Conservation (phyloP, 2,329 filamentous ascomycete genomes). For the Xylariaceae sp. region DNA sequence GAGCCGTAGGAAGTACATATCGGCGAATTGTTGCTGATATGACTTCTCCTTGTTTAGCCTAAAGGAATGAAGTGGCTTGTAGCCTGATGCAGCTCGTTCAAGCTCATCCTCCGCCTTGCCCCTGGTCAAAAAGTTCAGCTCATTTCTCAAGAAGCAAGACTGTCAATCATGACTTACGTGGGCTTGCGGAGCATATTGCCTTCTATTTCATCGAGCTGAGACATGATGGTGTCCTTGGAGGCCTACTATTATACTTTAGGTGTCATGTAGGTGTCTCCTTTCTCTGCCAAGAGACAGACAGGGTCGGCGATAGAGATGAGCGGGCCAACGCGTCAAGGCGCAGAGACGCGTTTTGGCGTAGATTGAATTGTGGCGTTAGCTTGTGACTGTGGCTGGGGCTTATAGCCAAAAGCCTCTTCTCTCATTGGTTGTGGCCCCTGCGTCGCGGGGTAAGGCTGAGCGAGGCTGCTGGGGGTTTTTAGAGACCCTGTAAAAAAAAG, state of each 20-base stretch:
- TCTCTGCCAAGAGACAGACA: slow-evolving; percentile 1
- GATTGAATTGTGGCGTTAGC: slow-evolving; percentile 39
- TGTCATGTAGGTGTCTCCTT: slow-evolving; percentile 2
- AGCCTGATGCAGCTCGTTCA: slow-evolving; percentile 63
- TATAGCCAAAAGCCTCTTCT: not conserved
- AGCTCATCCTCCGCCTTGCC: slow-evolving; percentile 49
- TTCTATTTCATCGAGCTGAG: slow-evolving; percentile 51
- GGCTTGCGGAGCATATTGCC: slow-evolving; percentile 56
- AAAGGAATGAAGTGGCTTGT: slow-evolving; percentile 80
- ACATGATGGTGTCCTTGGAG: slow-evolving; percentile 45
- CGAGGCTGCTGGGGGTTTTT: slow-evolving; percentile 24
- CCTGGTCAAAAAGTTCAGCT: slow-evolving; percentile 41
- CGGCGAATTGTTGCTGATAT: slow-evolving; percentile 94
- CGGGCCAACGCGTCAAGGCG: slow-evolving; percentile 13
- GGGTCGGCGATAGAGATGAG: slow-evolving; percentile 1
- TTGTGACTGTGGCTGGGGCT: slow-evolving; percentile 19
- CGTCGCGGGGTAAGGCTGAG: slow-evolving; percentile 41
- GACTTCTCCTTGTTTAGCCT: slow-evolving; percentile 72
- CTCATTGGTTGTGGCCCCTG: slow-evolving; percentile 34
- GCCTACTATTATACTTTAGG: not conserved
- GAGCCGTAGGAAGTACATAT: slow-evolving; percentile 95
- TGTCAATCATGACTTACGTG: slow-evolving; percentile 48
- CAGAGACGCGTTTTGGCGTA: slow-evolving; percentile 47
- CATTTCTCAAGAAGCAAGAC: not conserved
- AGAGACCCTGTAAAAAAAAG: slow-evolving; percentile 29